These are phyloP conservation scores for Trichoderma atrobrunneum DNA, from an alignment of 2,329 filamentous ascomycete species.

Conservation along the genomic window DNA sequence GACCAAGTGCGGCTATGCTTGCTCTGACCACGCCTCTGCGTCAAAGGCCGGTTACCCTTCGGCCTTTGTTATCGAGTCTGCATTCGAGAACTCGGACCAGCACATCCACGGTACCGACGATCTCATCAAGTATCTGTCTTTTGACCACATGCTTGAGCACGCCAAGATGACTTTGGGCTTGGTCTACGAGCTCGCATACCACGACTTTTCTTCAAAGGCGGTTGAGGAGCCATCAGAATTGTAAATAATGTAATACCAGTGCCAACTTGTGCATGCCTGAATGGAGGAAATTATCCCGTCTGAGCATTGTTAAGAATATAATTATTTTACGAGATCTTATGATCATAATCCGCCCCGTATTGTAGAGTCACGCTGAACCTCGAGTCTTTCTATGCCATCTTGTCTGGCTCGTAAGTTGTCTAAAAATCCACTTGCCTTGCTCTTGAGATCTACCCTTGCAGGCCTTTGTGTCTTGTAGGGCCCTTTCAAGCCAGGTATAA, in stretches of 20 bases:
- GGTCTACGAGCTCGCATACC: constrained; percentile 79
- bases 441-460: not conserved
- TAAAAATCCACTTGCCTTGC: not conserved
- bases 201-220: constrained; percentile 54
- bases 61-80: constrained; percentile 73
- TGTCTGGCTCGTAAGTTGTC: not conserved
- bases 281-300: not conserved
- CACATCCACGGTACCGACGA: constrained; percentile 71
- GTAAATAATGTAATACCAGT: not conserved
- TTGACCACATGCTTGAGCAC: constrained; percentile 91
- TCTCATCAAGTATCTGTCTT: constrained; percentile 68
- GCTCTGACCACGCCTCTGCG: constrained; percentile 71
- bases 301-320: not conserved
- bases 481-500: not conserved
- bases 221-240: not conserved
- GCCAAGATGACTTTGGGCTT: constrained; percentile 79
- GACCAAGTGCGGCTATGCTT: constrained; percentile 87
- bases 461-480: not conserved
- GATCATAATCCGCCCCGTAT: not conserved
- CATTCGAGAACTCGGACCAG: constrained; percentile 63
- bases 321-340: not conserved
- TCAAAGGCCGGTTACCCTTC: constrained; percentile 72
- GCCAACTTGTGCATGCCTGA: not conserved
- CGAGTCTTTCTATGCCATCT: not conserved
- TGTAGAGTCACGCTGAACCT: not conserved